These are phyloP conservation scores for Amanita fuliginea DNA, from an alignment of 768 basidiomycete species.

Conservation along the genomic window DNA sequence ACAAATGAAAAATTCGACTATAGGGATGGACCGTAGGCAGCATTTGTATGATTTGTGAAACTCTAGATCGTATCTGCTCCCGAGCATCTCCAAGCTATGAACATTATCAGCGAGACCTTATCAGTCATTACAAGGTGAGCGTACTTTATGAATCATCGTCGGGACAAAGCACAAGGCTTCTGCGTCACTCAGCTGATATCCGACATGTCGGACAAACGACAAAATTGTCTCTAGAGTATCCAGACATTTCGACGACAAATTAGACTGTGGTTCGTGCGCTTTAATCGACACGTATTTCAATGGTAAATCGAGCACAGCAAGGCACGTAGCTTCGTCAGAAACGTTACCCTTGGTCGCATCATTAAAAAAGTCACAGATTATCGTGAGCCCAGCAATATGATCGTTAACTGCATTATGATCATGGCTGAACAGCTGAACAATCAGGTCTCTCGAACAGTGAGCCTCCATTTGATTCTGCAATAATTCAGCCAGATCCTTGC, in stretches of 20 bases:
- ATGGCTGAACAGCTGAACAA: conserved; percentile 79
- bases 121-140: background rate
- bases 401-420: conserved; percentile 96
- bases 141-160: conserved; percentile 80
- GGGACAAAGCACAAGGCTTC: conserved; percentile 88
- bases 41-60: conserved; percentile 75
- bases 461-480: conserved; percentile 90
- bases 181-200: conserved; percentile 73
- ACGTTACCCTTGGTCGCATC: conserved; percentile 45
- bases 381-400: conserved; percentile 65
- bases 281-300: conserved; percentile 92
- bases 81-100: conserved; percentile 84
- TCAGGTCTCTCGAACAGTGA: conserved; percentile 63
- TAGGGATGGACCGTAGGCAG: conserved; percentile 89
- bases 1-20: conserved; percentile 79
- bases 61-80: conserved; percentile 68
- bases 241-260: conserved; percentile 76
- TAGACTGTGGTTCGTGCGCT: conserved; percentile 84
- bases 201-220: conserved; percentile 57
- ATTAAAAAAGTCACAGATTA: conserved; percentile 67
- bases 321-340: conserved; percentile 49
- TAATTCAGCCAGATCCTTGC: conserved; percentile 80
- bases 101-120: conserved; percentile 3
- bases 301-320: conserved; percentile 85
- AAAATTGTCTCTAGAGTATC: conserved; percentile 78